These are phyloP conservation scores for Vitis cinerea DNA, from an alignment of 164 flowering plant species.

Conservation along the genomic window DNA sequence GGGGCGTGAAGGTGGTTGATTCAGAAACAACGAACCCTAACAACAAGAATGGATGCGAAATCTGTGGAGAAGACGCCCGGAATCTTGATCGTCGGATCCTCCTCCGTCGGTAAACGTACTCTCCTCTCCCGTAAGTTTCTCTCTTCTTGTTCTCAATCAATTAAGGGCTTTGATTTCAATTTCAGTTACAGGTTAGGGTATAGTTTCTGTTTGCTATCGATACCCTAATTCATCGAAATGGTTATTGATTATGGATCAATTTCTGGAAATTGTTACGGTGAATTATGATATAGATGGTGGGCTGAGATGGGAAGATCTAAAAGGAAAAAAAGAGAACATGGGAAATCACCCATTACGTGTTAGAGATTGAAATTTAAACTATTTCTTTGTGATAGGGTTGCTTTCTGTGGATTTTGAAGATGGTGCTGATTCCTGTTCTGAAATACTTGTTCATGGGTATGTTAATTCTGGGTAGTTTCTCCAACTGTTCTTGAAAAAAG, in stretches of 20 bases:
- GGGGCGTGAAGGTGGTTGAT: too few relatives aligned
- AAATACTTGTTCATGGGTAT: slow-evolving; percentile 52
- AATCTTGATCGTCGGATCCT: slow-evolving; percentile 60
- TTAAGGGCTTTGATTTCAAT: background rate
- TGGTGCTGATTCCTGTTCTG: slow-evolving; percentile 47
- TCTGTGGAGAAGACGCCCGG: slow-evolving; percentile 54
- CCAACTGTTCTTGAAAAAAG: too few relatives aligned
- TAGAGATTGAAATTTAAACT: background rate
- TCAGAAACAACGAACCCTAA: too few relatives aligned
- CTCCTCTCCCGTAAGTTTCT: slow-evolving; percentile 59
- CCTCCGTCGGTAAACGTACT: slow-evolving; percentile 81
- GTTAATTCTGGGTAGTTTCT: background rate
- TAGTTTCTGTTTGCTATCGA: too few relatives aligned
- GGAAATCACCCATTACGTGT: too few relatives aligned
- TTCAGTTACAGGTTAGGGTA: too few relatives aligned
- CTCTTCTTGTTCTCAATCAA: background rate
- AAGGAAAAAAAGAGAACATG: too few relatives aligned
- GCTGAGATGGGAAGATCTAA: background rate
- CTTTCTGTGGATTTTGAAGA: slow-evolving; percentile 64
- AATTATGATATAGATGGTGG: background rate
- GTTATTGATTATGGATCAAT: too few relatives aligned
- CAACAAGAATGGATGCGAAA: background rate
- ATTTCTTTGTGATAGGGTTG: slow-evolving; percentile 41
- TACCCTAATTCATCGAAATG: too few relatives aligned
- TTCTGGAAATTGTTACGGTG: background rate